Conservation (phyloP, 2,329 filamentous ascomycete genomes). For the Phyllosticta citrichinensis region DNA sequence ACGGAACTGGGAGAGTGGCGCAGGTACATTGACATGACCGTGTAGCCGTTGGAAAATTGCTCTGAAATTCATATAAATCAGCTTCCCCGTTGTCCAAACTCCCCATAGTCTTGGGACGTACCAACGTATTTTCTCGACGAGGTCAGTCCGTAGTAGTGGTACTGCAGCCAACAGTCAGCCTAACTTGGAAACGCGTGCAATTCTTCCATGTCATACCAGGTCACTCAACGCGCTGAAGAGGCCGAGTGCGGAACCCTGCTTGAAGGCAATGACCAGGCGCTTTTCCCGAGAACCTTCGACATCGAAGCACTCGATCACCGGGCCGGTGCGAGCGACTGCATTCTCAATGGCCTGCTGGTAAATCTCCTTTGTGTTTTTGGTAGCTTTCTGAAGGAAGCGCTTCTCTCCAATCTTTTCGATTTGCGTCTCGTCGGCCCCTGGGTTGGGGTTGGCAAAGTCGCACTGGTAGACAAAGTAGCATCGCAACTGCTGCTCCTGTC, state of each 20-base stretch:
- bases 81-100: neutral
- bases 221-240: conserved; percentile 93
- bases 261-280: conserved; percentile 88
- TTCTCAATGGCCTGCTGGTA: conserved; percentile 90
- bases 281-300: conserved; percentile 88
- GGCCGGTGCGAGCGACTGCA: conserved; percentile 74
- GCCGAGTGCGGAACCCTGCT: conserved; percentile 81
- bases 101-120: neutral
- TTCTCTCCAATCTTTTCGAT: conserved; percentile 87
- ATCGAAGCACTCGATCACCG: conserved; percentile 96
- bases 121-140: conserved; percentile 89
- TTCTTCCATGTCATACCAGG: conserved; percentile 33
- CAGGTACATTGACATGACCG: conserved; percentile 91
- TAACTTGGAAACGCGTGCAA: neutral
- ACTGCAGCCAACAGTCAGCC: conserved; percentile 29
- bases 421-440: conserved; percentile 67
- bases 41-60: conserved; percentile 97
- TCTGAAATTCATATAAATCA: conserved; percentile 35
- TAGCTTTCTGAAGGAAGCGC: conserved; percentile 92
- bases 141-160: conserved; percentile 97
- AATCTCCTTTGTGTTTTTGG: conserved; percentile 86
- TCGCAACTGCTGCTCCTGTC: conserved; percentile 71
- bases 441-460: conserved; percentile 69
- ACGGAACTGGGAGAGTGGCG: conserved; percentile 54
- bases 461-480: conserved; percentile 99